These are phyloP conservation scores for Aureobasidium sp. DNA, from an alignment of 2,329 filamentous ascomycete species.

Conservation along the genomic window DNA sequence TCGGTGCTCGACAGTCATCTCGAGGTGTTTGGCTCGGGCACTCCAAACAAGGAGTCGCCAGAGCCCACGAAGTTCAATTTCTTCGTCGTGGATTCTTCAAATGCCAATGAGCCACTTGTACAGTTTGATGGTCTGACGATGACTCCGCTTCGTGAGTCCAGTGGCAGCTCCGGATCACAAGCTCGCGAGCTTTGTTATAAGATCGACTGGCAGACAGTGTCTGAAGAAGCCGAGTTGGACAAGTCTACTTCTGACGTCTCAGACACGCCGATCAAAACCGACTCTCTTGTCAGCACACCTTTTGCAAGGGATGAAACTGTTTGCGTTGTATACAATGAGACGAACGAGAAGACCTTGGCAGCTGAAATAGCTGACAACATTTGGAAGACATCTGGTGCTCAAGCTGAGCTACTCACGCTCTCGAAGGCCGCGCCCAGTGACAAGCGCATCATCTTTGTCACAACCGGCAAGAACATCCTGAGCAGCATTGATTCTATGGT, in stretches of 20 bases:
- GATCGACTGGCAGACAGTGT: background rate
- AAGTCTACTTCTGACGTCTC: background rate
- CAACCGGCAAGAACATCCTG: background rate
- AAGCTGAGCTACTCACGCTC: background rate
- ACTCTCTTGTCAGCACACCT: constrained; percentile 8
- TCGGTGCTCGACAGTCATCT: background rate
- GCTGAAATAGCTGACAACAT: background rate
- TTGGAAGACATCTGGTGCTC: background rate
- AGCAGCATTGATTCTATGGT: background rate
- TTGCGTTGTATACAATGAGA: background rate
- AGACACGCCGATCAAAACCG: background rate
- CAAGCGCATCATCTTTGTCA: background rate
- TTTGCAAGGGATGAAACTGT: background rate
- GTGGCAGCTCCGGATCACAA: background rate
- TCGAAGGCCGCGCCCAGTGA: background rate
- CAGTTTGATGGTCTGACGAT: background rate
- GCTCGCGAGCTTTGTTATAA: constrained; percentile 6
- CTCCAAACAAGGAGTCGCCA: background rate
- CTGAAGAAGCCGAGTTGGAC: background rate
- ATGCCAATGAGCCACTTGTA: background rate
- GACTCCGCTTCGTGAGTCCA: constrained; percentile 3
- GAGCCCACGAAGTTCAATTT: constrained; percentile 5
- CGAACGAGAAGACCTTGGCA: background rate
- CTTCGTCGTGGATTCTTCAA: background rate
- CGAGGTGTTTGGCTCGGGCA: constrained; percentile 1